A percentile compares a stretch with the other conserved stretches of the same genome.
phyloP scores from a whole-genome alignment of 768 basidiomycete genomes.

The Phaffia tasmanica region DNA sequence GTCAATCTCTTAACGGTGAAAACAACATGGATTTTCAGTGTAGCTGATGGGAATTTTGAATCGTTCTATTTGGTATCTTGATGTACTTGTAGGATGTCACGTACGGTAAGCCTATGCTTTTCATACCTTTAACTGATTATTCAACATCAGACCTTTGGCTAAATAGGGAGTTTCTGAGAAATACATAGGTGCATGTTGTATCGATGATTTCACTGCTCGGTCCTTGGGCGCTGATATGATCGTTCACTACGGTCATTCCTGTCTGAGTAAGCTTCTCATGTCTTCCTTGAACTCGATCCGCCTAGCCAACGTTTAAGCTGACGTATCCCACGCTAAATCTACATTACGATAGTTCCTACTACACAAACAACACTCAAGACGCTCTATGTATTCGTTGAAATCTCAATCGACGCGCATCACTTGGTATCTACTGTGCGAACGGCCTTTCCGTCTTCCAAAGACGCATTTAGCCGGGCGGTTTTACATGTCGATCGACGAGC shows the following conservation, averaged over 20 bases:
- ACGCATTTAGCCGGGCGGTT: constrained; percentile 53
- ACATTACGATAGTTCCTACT: constrained; percentile 61
- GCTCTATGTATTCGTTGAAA: constrained; percentile 95
- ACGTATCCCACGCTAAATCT: not conserved
- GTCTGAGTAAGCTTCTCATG: constrained; percentile 57
- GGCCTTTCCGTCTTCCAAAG: constrained; percentile 73
- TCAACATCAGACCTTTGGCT: not conserved
- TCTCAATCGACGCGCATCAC: constrained; percentile 77
- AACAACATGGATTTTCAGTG: too few relatives aligned
- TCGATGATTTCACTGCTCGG: constrained; percentile 93
- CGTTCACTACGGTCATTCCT: constrained; percentile 95
- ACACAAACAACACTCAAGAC: constrained; percentile 88
- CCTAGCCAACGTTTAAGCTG: not conserved
- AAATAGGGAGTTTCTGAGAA: not conserved
- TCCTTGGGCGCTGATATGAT: constrained; percentile 97
- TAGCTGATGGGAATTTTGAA: too few relatives aligned
- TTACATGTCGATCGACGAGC: constrained; percentile 34
- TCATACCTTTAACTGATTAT: not conserved
- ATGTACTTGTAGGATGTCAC: constrained; percentile 20
- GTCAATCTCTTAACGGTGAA: not conserved
- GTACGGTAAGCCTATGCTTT: constrained; percentile 8
- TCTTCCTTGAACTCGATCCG: too few relatives aligned
- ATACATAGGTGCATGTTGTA: constrained; percentile 66
- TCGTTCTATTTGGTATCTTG: not conserved
- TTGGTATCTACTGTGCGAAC: constrained; percentile 70